Evolutionary conservation across 2,329 filamentous ascomycete genomes (phyloP).

Genomic region (Claviceps citrina): DNA sequence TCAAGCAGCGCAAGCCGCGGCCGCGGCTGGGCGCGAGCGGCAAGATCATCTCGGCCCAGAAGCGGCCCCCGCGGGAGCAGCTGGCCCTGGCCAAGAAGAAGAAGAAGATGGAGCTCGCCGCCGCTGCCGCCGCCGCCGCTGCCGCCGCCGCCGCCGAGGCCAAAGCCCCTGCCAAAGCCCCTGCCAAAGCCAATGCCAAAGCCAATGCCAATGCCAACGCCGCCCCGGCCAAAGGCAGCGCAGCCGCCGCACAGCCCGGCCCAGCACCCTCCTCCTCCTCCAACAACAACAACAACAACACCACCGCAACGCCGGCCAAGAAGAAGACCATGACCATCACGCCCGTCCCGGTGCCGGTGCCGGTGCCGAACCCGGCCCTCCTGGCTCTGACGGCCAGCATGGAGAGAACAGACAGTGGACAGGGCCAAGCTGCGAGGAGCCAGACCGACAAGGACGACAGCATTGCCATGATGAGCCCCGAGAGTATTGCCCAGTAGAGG

Average conservation of each 20-base stretch:
- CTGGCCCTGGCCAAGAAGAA: conserved; percentile 76
- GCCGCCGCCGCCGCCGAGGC: conserved; percentile 8
- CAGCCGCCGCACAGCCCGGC: neutral
- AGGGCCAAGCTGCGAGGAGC: conserved; percentile 41
- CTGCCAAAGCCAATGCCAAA: neutral
- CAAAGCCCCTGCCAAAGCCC: neutral
- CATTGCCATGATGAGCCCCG: conserved; percentile 70
- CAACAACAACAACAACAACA: too few relatives aligned
- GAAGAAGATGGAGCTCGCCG: conserved; percentile 52
- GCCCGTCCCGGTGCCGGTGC: conserved; percentile 17
- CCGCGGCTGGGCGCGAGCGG: conserved; percentile 54
- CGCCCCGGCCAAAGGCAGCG: neutral
- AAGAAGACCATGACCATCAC: conserved; percentile 31
- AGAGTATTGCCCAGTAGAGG: conserved; percentile 47
- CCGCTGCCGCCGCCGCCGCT: conserved; percentile 35
- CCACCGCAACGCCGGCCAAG: conserved; percentile 33
- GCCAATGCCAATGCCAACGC: neutral
- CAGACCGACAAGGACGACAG: conserved; percentile 54
- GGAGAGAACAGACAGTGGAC: conserved; percentile 43
- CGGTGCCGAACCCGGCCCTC: conserved; percentile 22
- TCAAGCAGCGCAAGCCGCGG: conserved; percentile 70
- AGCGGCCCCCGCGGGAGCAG: conserved; percentile 68
- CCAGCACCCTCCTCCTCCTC: conserved; percentile 16
- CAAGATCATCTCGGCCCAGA: conserved; percentile 75
- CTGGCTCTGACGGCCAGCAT: conserved; percentile 31